phyloP scores from a whole-genome alignment of 2,329 filamentous ascomycete genomes.

The Nigrospora oryzae region DNA sequence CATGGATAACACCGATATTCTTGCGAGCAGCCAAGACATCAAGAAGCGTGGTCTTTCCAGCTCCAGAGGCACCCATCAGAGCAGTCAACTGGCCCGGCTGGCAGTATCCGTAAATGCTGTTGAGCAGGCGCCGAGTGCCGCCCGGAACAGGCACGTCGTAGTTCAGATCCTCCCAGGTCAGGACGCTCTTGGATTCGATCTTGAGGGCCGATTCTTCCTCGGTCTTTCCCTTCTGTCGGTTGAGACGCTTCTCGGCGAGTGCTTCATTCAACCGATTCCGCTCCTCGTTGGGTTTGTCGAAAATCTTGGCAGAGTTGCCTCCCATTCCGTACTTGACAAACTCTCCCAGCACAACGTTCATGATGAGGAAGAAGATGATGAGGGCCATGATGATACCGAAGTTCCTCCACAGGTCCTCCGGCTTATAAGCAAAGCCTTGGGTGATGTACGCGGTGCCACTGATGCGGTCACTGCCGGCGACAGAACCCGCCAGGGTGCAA shows the following conservation, averaged over 20 bases:
- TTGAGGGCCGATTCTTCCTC: slow-evolving; percentile 40
- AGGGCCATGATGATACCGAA: slow-evolving; percentile 73
- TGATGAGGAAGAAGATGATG: slow-evolving; percentile 64
- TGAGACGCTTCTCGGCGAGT: slow-evolving; percentile 50
- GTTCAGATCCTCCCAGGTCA: slow-evolving; percentile 81
- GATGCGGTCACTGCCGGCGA: slow-evolving; percentile 54
- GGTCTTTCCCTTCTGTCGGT: slow-evolving; percentile 39
- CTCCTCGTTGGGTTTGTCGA: slow-evolving; percentile 61
- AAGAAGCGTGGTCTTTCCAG: slow-evolving; percentile 78
- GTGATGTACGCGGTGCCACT: slow-evolving; percentile 62
- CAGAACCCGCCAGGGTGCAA: slow-evolving; percentile 70
- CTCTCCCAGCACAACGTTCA: slow-evolving; percentile 75
- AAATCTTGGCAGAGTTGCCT: slow-evolving; percentile 74
- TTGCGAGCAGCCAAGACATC: slow-evolving; percentile 62
- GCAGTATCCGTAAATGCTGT: slow-evolving; percentile 58
- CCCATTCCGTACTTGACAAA: slow-evolving; percentile 69
- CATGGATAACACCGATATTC: slow-evolving; percentile 51
- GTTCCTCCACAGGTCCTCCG: slow-evolving; percentile 69
- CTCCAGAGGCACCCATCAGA: slow-evolving; percentile 76
- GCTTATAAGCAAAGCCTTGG: slow-evolving; percentile 57
- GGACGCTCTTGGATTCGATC: slow-evolving; percentile 54
- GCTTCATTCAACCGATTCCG: slow-evolving; percentile 56
- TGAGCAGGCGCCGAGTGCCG: slow-evolving; percentile 46
- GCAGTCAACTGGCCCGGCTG: slow-evolving; percentile 71
- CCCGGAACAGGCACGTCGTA: slow-evolving; percentile 61